These are phyloP conservation scores for Hibiscus mutabilis DNA, from an alignment of 345 rosid genomes.

Conservation along the genomic window DNA sequence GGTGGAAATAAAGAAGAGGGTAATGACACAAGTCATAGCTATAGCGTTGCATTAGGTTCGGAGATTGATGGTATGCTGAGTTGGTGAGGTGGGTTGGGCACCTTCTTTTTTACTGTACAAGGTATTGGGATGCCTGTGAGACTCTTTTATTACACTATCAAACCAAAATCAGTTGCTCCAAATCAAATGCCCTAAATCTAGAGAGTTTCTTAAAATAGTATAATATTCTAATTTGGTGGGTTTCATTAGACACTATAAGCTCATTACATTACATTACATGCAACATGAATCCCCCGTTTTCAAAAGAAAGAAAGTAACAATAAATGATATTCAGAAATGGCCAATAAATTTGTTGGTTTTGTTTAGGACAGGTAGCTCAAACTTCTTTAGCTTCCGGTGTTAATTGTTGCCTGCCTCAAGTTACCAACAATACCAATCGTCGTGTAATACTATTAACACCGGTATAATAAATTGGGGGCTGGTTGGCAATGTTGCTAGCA, in stretches of 20 bases:
- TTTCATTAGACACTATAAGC: neutral
- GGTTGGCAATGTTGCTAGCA: neutral
- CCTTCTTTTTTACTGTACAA: neutral
- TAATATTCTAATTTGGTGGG: neutral
- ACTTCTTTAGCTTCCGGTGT: neutral
- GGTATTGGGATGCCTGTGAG: slow-evolving; percentile 9
- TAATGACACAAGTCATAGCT: slow-evolving; percentile 21
- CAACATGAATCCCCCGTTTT: neutral
- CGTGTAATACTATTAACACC: neutral
- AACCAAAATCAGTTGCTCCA: neutral
- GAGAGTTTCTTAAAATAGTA: neutral
- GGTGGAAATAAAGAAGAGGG: slow-evolving; percentile 15
- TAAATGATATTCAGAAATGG: neutral
- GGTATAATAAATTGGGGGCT: neutral
- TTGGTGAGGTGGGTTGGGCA: slow-evolving; percentile 28
- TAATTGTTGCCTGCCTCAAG: neutral
- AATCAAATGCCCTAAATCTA: neutral
- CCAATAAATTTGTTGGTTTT: neutral
- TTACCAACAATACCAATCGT: neutral
- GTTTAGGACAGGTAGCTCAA: neutral
- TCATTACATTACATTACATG: neutral
- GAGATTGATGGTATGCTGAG: slow-evolving; percentile 21
- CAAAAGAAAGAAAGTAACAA: neutral
- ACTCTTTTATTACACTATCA: neutral
- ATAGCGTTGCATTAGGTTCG: slow-evolving; percentile 20